Evolutionary conservation across 768 basidiomycete genomes (phyloP), one percentile per base, ranked within the genome.

Genomic region (Strobilomyces dryophilus): DNA sequence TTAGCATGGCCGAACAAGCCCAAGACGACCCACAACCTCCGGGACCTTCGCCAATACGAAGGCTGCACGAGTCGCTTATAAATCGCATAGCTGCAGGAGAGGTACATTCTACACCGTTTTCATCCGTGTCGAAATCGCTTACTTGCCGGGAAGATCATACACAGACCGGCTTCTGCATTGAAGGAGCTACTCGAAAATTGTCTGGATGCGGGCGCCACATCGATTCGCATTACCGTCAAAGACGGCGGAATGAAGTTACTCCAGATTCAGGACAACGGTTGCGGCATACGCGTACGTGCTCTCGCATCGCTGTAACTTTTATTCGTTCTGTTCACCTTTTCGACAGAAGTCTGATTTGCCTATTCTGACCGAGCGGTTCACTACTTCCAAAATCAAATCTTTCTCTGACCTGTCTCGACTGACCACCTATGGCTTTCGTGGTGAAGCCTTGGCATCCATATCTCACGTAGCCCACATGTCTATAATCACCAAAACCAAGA

Each of bases 191-290:
- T 99, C 14, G 97, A 99, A 71, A 98, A 99, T 61, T 79, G 86
- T 20, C 78, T 99, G n/a, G 97, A 99, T 72, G 97, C 97, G 0
- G 87, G 91, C 0, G 76, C 92, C 21, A 94, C 89, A 0, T 84
- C 84, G 0, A 92, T 98, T 65, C 84, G 87, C 35, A 76, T 98
- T 48, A 90, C 85, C 0, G 78, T 95, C 60, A 98, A 97, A 70
- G 95, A 99, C 57, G 97, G 95, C 1, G 97, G 97, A 4, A 74
- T 98, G 75, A 98, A 95, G 67, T 74, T 95, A 15, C 79, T 98
- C 35, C 92, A 97, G 71, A 95, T 98, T 48, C 90, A 94, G 63
- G 97, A 99, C 65, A 97, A 99, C 66, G 95, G 97, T 0, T 90
- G 83, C 70, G 97, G 95, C 3, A 98, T 98, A 63, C 81, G 88